Evolutionary conservation across 257 asterid species (phyloP), one percentile per base, ranked within the genome.

Genomic region (Solanum bulbocastanum): DNA sequence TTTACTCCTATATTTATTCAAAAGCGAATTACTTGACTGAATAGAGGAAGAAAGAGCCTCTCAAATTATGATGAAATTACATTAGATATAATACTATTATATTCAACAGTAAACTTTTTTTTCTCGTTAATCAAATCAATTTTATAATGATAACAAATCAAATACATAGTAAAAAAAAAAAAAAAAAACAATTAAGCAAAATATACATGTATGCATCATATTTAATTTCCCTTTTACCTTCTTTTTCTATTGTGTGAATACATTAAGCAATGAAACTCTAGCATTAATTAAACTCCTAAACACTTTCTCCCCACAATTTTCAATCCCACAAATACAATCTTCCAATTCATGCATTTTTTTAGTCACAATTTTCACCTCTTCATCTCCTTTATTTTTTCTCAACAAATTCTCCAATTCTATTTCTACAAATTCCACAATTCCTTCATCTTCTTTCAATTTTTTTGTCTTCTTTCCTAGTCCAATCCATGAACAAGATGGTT

Each of bases 221-320:
- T 36, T 36, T 23, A 76, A 22, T 39, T 76, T 23, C 22, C 82
- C 12, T 36, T 73, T 72, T 18, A 8, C 46, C 1, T 4, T 8
- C 2, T 9, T 36, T 4, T 35, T 81, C 69, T 81, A 94, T 60
- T 92, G 96, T 20, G 97, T 94, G 87, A 96, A 92, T 60, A 95
- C 93, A 90, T 96, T 96, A 88, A 96, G 96, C 78, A 96, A 91
- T 6, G 99, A 93, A 89, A 94, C 98, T 87, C 98, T 94, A 23
- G 98, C 88, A 73, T 91, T 94, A 86, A 95, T 93, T 91, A 95
- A 94, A 86, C 97, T 93, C 90, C 98, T 92, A 76, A 93, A 93
- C n/a, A 93, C 95, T 87, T 87, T 94, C 52, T 92, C 98, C 1
- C 95, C 95, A 22, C 95, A 92, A 15, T 69, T 91, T 88, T 94